Evolutionary conservation across 2,329 filamentous ascomycete genomes (phyloP).

Genomic region (Talaromyces sp.): DNA sequence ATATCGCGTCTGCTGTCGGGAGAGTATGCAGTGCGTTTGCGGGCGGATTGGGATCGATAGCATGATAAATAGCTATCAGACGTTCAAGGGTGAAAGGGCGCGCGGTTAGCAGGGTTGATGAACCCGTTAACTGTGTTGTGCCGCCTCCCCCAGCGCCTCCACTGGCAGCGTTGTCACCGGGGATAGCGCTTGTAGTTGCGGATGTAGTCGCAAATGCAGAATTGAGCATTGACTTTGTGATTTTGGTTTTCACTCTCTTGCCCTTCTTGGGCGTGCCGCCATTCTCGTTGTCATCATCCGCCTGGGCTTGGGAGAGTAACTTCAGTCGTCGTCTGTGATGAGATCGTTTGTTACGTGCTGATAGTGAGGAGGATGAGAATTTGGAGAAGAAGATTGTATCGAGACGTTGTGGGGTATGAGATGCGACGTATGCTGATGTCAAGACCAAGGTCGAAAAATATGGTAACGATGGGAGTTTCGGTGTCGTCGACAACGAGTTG

Average conservation of each 20-base stretch:
- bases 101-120: slow-evolving; percentile 39
- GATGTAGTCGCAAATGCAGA: slow-evolving; percentile 40
- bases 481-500: neutral
- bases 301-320: slow-evolving; percentile 37
- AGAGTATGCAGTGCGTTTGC: slow-evolving; percentile 36
- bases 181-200: slow-evolving; percentile 32
- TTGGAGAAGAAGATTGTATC: slow-evolving; percentile 51
- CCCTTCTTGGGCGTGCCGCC: slow-evolving; percentile 33
- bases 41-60: slow-evolving; percentile 45
- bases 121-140: slow-evolving; percentile 29
- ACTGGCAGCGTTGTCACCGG: slow-evolving; percentile 20
- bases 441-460: slow-evolving; percentile 48
- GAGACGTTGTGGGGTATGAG: slow-evolving; percentile 44
- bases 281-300: slow-evolving; percentile 32
- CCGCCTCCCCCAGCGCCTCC: slow-evolving; percentile 19
- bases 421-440: slow-evolving; percentile 47
- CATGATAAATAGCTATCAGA: slow-evolving; percentile 46
- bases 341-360: slow-evolving; percentile 43
- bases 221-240: slow-evolving; percentile 40
- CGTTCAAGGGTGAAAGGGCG: slow-evolving; percentile 46
- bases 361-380: slow-evolving; percentile 43
- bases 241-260: slow-evolving; percentile 37
- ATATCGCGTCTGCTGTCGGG: slow-evolving; percentile 43
- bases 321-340: slow-evolving; percentile 43
- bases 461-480: slow-evolving; percentile 30